Percentiles rank a stretch among this genome's conserved stretches.
phyloP scores from a whole-genome alignment of 2,329 filamentous ascomycete species.

The Bretziella fagacearum region DNA sequence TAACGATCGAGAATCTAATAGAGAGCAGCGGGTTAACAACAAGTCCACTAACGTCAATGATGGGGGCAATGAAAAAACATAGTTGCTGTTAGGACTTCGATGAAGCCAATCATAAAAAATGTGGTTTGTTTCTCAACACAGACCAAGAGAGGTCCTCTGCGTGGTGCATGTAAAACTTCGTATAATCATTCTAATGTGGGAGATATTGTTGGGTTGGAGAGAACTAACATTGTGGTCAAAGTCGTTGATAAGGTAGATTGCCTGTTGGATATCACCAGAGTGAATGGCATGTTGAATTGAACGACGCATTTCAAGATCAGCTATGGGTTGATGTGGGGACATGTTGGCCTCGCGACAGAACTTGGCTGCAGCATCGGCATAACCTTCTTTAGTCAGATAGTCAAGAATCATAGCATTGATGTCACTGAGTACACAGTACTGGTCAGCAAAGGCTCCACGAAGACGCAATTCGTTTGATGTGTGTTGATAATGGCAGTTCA shows the following conservation, averaged over 20 bases:
- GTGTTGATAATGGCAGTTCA: constrained; percentile 22
- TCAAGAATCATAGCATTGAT: constrained; percentile 93
- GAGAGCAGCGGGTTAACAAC: constrained; percentile 8
- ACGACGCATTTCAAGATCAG: constrained; percentile 60
- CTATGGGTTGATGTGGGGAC: constrained; percentile 50
- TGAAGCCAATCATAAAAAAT: constrained; percentile 25
- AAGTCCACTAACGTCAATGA: not conserved
- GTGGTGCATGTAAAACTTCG: constrained; percentile 97
- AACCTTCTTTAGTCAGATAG: constrained; percentile 91
- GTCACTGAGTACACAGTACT: constrained; percentile 41
- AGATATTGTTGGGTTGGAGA: not conserved
- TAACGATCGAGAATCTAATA: constrained; percentile 78
- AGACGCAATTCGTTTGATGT: not conserved
- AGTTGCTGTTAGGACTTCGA: not conserved
- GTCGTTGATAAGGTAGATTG: constrained; percentile 77
- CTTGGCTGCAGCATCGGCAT: constrained; percentile 77
- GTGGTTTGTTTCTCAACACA: constrained; percentile 77
- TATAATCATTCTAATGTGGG: constrained; percentile 67
- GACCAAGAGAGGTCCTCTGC: constrained; percentile 62
- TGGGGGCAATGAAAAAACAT: not conserved
- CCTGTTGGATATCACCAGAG: constrained; percentile 65
- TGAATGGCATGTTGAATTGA: constrained; percentile 75
- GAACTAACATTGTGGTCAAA: constrained; percentile 70
- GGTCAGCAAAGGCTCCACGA: constrained; percentile 1
- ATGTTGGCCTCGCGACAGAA: constrained; percentile 92